Conservation (phyloP, 2,329 filamentous ascomycete species). For the Colletotrichum liriopes region DNA sequence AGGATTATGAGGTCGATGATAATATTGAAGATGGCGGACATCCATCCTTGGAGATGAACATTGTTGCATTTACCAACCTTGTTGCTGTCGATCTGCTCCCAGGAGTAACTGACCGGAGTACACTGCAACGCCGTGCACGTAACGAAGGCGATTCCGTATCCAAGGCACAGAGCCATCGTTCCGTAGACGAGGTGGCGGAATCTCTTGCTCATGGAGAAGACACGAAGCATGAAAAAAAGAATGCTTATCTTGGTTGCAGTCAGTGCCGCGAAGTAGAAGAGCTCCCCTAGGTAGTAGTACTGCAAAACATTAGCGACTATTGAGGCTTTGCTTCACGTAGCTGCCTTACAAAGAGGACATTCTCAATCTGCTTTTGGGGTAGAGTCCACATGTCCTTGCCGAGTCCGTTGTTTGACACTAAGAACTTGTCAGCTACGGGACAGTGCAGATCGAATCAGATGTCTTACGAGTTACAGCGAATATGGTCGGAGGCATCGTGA, state of each 20-base stretch:
- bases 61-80: constrained; percentile 11
- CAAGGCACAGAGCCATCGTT: neutral
- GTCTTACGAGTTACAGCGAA: neutral
- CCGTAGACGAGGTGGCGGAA: neutral
- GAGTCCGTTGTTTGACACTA: constrained; percentile 49
- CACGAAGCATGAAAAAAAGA: constrained; percentile 51
- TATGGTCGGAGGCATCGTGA: neutral
- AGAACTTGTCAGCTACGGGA: constrained; percentile 41
- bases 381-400: constrained; percentile 58
- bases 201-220: constrained; percentile 46
- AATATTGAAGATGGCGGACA: constrained; percentile 40
- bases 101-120: neutral
- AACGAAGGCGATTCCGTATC: neutral
- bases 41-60: constrained; percentile 6
- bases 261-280: constrained; percentile 51
- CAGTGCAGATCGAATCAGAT: neutral
- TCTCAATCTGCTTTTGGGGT: constrained; percentile 45
- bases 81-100: neutral
- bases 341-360: constrained; percentile 49
- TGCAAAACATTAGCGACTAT: constrained; percentile 17
- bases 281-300: constrained; percentile 49
- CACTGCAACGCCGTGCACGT: constrained; percentile 2
- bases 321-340: neutral
- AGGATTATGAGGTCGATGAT: constrained; percentile 45
- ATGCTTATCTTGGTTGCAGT: constrained; percentile 51